Evolutionary conservation across 208 protist species (phyloP).

Genomic region (Trypanosoma mega): DNA sequence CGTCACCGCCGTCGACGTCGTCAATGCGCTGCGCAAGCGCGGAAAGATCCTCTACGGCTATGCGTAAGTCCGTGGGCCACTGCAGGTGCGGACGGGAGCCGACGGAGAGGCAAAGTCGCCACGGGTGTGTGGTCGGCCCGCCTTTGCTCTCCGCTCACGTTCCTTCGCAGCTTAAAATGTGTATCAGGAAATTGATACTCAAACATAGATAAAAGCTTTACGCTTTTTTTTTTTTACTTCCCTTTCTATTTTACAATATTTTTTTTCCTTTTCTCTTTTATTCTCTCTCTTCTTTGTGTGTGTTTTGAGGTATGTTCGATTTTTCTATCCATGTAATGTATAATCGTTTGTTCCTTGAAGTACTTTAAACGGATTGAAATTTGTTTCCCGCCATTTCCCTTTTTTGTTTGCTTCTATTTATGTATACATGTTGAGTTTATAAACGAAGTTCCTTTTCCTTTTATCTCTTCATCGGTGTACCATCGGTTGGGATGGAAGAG

Average conservation of each 20-base stretch:
- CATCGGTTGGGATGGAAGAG: conserved; percentile 14
- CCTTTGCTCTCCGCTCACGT: no score
- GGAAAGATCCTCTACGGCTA: conserved; percentile 89
- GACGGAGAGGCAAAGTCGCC: no score
- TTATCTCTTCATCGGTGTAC: not conserved
- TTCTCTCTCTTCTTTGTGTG: no score
- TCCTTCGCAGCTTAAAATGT: no score
- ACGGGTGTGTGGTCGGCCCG: no score
- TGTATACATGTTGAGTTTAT: not conserved
- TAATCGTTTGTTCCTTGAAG: no score
- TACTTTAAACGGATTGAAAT: not conserved
- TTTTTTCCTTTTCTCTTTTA: conserved; percentile 7
- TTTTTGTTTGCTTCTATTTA: not conserved
- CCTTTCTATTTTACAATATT: not conserved
- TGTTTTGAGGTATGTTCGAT: no score
- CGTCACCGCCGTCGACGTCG: conserved; percentile 82
- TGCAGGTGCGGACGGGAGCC: no score
- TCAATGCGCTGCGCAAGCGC: conserved; percentile 87
- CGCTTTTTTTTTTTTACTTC: not conserved
- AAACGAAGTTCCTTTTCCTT: not conserved
- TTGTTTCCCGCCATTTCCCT: not conserved
- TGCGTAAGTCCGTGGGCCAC: no score
- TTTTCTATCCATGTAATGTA: no score
- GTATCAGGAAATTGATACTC: no score
- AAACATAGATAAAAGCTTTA: conserved; percentile 55